Conservation (phyloP, 495 filamentous ascomycete species). For the Bacidia gigantensis region DNA sequence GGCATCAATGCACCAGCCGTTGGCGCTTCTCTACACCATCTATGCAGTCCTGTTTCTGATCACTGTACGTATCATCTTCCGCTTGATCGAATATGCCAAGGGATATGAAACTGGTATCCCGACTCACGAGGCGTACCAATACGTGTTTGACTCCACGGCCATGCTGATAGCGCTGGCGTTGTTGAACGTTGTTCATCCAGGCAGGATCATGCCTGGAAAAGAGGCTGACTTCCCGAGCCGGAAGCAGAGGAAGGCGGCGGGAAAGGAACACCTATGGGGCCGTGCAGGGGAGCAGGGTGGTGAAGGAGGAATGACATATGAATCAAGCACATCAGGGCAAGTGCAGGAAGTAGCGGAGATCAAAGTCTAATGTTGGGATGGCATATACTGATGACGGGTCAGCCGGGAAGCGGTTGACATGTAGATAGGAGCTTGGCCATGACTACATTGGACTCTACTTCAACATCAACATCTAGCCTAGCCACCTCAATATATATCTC, state of each 20-base stretch:
- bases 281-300: conserved; percentile 1
- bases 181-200: conserved; percentile 39
- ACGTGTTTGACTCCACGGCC: conserved; percentile 42
- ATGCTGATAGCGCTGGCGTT: conserved; percentile 39
- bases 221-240: conserved; percentile 22
- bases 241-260: conserved; percentile 12
- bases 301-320: neutral
- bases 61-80: conserved; percentile 45
- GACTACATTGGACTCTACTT: too few species aligned
- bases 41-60: conserved; percentile 40
- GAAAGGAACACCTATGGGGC: conserved; percentile 8
- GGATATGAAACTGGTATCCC: conserved; percentile 27
- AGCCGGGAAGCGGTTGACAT: too few species aligned
- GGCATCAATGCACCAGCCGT: conserved; percentile 9
- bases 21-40: conserved; percentile 31
- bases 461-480: too few species aligned
- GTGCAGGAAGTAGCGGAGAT: too few species aligned
- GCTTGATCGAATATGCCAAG: conserved; percentile 39
- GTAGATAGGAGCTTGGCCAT: too few species aligned
- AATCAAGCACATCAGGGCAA: too few species aligned
- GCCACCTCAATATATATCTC: too few species aligned
- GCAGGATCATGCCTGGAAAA: conserved; percentile 35
- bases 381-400: too few species aligned
- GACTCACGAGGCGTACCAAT: conserved; percentile 40
- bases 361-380: too few species aligned